Conservation (phyloP, 2,329 filamentous ascomycete species). For the Gaeumannomyces tritici region DNA sequence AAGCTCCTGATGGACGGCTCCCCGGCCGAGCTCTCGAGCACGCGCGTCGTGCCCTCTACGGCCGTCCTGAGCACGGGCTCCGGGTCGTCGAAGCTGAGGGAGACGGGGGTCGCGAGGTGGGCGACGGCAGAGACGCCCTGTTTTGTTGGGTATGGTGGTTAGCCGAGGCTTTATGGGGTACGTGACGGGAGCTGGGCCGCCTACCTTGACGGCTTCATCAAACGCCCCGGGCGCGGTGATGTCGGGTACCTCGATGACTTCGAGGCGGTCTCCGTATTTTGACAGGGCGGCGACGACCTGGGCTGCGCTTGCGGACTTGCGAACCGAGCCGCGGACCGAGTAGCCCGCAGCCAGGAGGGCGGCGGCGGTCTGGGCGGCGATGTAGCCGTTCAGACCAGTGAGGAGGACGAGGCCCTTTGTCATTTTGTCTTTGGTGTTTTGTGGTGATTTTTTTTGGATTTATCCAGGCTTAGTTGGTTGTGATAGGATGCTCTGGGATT, state of each 20-base stretch:
- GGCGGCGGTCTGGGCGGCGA: slow-evolving; percentile 18
- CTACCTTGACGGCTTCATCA: slow-evolving; percentile 11
- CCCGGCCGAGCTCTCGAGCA: slow-evolving; percentile 10
- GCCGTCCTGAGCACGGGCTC: slow-evolving; percentile 12
- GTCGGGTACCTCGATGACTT: slow-evolving; percentile 13
- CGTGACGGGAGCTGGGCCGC: too few relatives aligned
- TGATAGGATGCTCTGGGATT: too few relatives aligned
- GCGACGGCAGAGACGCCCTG: background rate
- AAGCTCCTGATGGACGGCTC: slow-evolving; percentile 13
- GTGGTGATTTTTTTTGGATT: background rate
- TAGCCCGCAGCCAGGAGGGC: slow-evolving; percentile 20
- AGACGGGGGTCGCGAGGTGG: slow-evolving; percentile 14
- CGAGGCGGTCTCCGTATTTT: slow-evolving; percentile 6
- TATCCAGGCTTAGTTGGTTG: too few relatives aligned
- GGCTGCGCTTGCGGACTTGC: slow-evolving; percentile 9
- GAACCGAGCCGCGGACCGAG: slow-evolving; percentile 20
- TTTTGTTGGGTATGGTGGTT: too few relatives aligned
- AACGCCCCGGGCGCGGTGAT: slow-evolving; percentile 12
- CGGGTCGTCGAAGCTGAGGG: slow-evolving; percentile 13
- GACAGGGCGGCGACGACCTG: slow-evolving; percentile 5
- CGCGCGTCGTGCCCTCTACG: slow-evolving; percentile 9
- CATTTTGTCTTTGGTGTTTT: background rate
- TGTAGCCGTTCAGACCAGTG: slow-evolving; percentile 25
- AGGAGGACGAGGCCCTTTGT: slow-evolving; percentile 16
- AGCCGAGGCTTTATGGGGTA: too few relatives aligned